Evolutionary conservation across 2,329 filamentous ascomycete species (phyloP), one percentile per base, ranked within the genome.

Genomic region (Colletotrichum noveboracense): DNA sequence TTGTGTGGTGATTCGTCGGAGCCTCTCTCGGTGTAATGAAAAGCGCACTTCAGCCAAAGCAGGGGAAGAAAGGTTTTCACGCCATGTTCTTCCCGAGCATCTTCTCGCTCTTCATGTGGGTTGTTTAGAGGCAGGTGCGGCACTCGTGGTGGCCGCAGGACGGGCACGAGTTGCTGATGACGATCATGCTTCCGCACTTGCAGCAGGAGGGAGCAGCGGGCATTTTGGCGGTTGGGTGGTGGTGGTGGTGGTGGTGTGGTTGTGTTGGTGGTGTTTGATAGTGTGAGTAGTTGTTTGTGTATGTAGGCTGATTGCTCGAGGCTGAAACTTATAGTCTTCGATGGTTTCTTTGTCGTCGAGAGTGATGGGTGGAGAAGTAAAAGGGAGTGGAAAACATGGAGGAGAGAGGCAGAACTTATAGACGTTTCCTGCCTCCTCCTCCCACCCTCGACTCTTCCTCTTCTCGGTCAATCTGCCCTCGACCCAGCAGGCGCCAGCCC

Each of bases 101-200:
- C 16, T 34, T 66, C 32, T 28, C 36, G 52, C 52, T 65, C 14
- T 7, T 62, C 52, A 10, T 14, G 30, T 32, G 6, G 4, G n/a
- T 58, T n/a, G 30, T 28, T 71, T 79, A 85, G 68, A 84, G 80
- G 82, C 89, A 90, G 74, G 86, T 82, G 75, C 78, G 80, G 87
- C 89, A 90, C 80, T 89, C 86, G 78, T 84, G 82, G 84, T 90
- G 89, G 67, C 85, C 84, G 81, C 89, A 90, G 80, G 85, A 84
- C 76, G 83, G 85, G 86, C 89, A 90, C 68, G 85, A 87, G 81
- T 84, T 88, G 87, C 88, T 90, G 84, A 90, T 90, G 85, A 90
- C 89, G 79, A 90, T 89, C 84, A 90, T 88, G 83, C 86, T 83
- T 79, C 87, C 87, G 84, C 89, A 90, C 80, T 89, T 83, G 86